Evolutionary conservation across 2,329 filamentous ascomycete genomes (phyloP).

Genomic region (Venturia aucupariae): DNA sequence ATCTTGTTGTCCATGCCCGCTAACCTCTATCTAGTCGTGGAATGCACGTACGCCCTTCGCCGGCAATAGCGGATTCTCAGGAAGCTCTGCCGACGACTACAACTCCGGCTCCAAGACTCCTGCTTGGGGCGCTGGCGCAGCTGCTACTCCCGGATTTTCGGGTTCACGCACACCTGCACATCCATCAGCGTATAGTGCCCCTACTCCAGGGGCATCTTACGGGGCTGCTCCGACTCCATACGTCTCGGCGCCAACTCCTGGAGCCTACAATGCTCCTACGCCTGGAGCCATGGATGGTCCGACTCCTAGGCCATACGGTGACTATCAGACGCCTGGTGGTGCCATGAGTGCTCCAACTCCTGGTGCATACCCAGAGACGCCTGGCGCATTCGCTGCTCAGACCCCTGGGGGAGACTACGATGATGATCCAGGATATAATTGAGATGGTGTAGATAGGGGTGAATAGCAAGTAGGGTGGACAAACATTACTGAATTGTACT

Average conservation of each 20-base stretch:
- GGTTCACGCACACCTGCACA: slow-evolving; percentile 12
- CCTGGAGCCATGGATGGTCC: slow-evolving; percentile 28
- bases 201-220: slow-evolving; percentile 31
- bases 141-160: neutral
- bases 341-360: slow-evolving; percentile 45
- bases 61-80: slow-evolving; percentile 58
- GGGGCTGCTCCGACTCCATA: slow-evolving; percentile 38
- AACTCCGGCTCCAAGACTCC: slow-evolving; percentile 69
- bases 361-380: slow-evolving; percentile 33
- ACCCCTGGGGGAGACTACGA: slow-evolving; percentile 41
- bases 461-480: neutral
- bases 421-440: slow-evolving; percentile 16
- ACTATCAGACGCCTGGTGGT: slow-evolving; percentile 13
- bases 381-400: slow-evolving; percentile 36
- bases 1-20: slow-evolving; percentile 16
- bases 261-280: slow-evolving; percentile 42
- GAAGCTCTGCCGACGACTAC: slow-evolving; percentile 35
- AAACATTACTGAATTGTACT: neutral
- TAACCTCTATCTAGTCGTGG: slow-evolving; percentile 16
- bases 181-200: slow-evolving; percentile 43
- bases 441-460: neutral
- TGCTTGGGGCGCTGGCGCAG: slow-evolving; percentile 29
- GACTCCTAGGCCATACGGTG: slow-evolving; percentile 19
- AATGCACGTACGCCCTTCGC: slow-evolving; percentile 49
- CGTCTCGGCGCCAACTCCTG: slow-evolving; percentile 37